Evolutionary conservation across 2,329 filamentous ascomycete genomes (phyloP), one percentile per base, ranked within the genome.

Genomic region (Colletotrichum echinochloae): DNA sequence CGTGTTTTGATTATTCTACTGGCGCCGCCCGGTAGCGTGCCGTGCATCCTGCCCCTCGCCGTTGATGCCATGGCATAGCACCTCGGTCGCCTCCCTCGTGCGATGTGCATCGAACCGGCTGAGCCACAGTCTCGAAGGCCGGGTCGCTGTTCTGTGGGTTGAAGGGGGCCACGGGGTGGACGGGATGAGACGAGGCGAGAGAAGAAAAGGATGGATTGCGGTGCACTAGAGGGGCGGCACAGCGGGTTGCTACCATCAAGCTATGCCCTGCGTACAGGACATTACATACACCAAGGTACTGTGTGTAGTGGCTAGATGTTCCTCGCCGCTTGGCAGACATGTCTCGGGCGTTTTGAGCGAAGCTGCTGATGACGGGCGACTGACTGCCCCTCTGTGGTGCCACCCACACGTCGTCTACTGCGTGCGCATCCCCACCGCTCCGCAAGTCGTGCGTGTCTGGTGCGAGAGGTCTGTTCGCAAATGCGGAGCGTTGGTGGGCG

Each of bases 301-400:
- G n/a, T n/a, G n/a, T n/a, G n/a, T n/a, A n/a, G n/a, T n/a, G n/a
- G n/a, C n/a, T n/a, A n/a, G n/a, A n/a, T n/a, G 41, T 28, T 46
- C 26, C 20, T 57, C 51, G 52, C 44, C 62, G 62, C 66, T 60
- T 60, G 55, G 62, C 61, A 70, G 62, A 39, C 62, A 60, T 70
- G 55, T 66, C 62, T 70, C 49, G 60, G 48, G 60, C 62, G 39
- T 66, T n/a, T n/a, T 28, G 62, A 55, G 41, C 60, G 48, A 66
- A 61, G 66, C 30, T 30, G 44, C 26, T 70, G 30, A 60, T 68
- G 52, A 60, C 33, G 55, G 62, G 46, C 37, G 33, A 30, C 51
- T 4, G 37, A 16, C 16, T 16, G 18, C 52, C 66, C 60, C 54
- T 60, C 61, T 41, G 23, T 37, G 46, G 60, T 11, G 46, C 54